A percentile compares a stretch with the other conserved stretches of the same genome.
Conservation (phyloP, 768 basidiomycete species). For the Neoboletus subvelutipes region DNA sequence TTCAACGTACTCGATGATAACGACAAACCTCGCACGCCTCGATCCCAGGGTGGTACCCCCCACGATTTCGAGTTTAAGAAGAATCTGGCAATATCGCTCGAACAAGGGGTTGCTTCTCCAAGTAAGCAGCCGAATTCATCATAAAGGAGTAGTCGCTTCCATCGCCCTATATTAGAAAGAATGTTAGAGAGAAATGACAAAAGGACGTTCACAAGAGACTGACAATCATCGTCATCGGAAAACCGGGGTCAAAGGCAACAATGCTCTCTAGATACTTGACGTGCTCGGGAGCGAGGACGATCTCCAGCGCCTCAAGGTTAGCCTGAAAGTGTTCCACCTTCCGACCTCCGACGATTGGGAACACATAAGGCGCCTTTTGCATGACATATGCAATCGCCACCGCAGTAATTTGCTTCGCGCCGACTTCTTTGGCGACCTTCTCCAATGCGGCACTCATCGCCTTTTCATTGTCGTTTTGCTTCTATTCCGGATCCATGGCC, state of each 20-base stretch:
- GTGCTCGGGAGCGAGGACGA: constrained; percentile 39
- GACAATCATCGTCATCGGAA: constrained; percentile 36
- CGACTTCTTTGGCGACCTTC: constrained; percentile 40
- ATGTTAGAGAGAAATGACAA: background rate
- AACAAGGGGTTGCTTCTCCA: constrained; percentile 24
- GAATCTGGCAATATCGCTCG: constrained; percentile 8
- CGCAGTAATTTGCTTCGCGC: constrained; percentile 32
- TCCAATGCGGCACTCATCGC: constrained; percentile 38
- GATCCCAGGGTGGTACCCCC: background rate
- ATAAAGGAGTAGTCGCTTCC: constrained; percentile 23
- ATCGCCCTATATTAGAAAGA: constrained; percentile 20
- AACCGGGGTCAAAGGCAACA: constrained; percentile 40
- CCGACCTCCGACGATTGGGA: constrained; percentile 43
- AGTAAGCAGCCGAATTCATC: constrained; percentile 14
- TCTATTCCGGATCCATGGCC: constrained; percentile 26
- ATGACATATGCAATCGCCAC: constrained; percentile 48
- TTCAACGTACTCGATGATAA: background rate
- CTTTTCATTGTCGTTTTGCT: constrained; percentile 35
- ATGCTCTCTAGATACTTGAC: constrained; percentile 38
- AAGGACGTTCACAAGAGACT: constrained; percentile 12
- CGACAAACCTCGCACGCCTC: background rate
- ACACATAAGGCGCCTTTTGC: constrained; percentile 45
- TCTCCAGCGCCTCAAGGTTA: constrained; percentile 44
- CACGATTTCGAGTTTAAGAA: background rate
- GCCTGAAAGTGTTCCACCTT: constrained; percentile 44